Evolutionary conservation across 441 rosid genomes (phyloP).

Genomic region (Oxalis stricta): DNA sequence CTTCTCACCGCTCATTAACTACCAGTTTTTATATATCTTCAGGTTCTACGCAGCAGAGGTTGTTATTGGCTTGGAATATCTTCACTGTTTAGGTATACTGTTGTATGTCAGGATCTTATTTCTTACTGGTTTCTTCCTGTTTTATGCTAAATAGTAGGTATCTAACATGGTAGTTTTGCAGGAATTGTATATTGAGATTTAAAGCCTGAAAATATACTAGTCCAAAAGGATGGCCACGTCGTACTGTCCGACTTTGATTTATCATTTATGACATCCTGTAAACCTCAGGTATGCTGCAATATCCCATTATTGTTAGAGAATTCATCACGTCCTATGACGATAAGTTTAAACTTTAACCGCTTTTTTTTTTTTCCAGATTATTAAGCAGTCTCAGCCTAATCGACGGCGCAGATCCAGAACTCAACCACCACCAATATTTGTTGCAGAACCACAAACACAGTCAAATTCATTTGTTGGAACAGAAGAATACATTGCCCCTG

Average conservation of each 20-base stretch:
- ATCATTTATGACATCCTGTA: constrained; percentile 69
- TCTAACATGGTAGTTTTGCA: constrained; percentile 7
- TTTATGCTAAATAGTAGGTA: background rate
- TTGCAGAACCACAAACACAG: constrained; percentile 66
- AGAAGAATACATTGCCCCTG: constrained; percentile 97
- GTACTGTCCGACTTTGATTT: constrained; percentile 85
- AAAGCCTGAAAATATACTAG: constrained; percentile 90
- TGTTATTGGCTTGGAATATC: constrained; percentile 79
- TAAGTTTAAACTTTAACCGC: background rate
- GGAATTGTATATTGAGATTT: constrained; percentile 87
- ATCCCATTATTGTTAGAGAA: background rate
- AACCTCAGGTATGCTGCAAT: constrained; percentile 46
- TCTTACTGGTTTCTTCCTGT: background rate
- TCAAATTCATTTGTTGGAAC: constrained; percentile 97
- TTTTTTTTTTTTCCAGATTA: constrained; percentile 31
- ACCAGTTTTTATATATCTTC: constrained; percentile 14
- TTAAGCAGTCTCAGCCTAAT: constrained; percentile 33
- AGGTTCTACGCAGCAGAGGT: constrained; percentile 97
- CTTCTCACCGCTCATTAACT: background rate
- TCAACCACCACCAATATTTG: constrained; percentile 60
- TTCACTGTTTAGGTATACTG: constrained; percentile 85
- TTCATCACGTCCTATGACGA: background rate
- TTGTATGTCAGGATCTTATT: background rate
- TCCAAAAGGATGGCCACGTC: constrained; percentile 75
- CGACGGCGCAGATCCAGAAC: constrained; percentile 62